phyloP scores from a whole-genome alignment of 805 yeast genomes.

The Kockiozyma suomiensis region DNA sequence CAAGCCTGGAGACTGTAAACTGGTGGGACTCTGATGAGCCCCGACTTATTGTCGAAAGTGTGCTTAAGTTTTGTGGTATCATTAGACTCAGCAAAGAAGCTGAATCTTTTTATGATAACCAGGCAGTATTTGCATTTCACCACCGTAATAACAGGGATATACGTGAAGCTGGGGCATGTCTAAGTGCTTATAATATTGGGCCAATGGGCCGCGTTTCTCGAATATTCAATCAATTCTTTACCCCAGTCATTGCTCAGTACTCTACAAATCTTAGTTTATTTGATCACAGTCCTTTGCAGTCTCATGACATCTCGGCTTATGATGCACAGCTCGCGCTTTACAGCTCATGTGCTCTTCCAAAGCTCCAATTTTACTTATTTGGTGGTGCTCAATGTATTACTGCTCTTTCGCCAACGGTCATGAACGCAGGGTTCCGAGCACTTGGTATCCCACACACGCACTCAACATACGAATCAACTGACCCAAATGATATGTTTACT shows the following conservation, averaged over 20 bases:
- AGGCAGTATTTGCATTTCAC: conserved; percentile 65
- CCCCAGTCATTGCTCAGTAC: conserved; percentile 69
- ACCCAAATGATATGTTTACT: conserved; percentile 54
- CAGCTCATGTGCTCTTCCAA: conserved; percentile 8
- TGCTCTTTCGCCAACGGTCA: conserved; percentile 86
- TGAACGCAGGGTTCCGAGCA: conserved; percentile 70
- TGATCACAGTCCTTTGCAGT: not conserved
- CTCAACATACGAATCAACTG: conserved; percentile 50
- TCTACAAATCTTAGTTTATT: not conserved
- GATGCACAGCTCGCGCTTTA: conserved; percentile 20
- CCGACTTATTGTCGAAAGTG: conserved; percentile 70
- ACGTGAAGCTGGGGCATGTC: conserved; percentile 51
- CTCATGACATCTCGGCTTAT: conserved; percentile 10
- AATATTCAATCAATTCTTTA: conserved; percentile 69
- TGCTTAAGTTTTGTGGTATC: conserved; percentile 62
- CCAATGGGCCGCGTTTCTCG: conserved; percentile 74
- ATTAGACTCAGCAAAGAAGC: conserved; percentile 85
- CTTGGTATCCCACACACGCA: conserved; percentile 79
- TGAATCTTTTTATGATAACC: conserved; percentile 62
- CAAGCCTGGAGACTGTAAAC: conserved; percentile 58
- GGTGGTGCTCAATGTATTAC: conserved; percentile 48
- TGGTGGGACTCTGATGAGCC: conserved; percentile 75
- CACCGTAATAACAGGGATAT: conserved; percentile 48
- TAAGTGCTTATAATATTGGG: conserved; percentile 84
- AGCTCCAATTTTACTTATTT: conserved; percentile 36